A percentile compares a stretch with the other conserved stretches of the same genome.
These are phyloP conservation scores for Rhodosporidiobolus odoratus DNA, from an alignment of 768 basidiomycete genomes.

Conservation along the genomic window DNA sequence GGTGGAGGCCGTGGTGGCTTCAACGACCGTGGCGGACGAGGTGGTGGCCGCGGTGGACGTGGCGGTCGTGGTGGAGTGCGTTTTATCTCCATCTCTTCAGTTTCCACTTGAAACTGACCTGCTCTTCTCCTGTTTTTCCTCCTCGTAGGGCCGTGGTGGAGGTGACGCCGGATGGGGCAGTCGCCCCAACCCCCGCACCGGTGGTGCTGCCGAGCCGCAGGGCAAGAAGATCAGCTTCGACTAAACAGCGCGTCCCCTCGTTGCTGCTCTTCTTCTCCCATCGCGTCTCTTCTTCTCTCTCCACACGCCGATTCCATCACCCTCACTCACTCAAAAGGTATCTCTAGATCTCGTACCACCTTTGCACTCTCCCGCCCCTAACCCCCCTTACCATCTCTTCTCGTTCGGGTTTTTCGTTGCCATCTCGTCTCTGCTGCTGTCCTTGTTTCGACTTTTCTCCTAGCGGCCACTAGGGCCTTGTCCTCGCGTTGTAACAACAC, in stretches of 20 bases:
- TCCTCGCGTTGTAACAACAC: no score
- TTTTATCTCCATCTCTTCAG: background rate
- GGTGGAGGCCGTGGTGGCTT: conserved; percentile 41
- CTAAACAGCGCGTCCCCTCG: conserved; percentile 2
- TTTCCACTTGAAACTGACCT: background rate
- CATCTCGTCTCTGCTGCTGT: no score
- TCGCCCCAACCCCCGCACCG: background rate
- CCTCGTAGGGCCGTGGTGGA: no score
- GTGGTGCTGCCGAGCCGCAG: background rate
- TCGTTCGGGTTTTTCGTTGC: no score
- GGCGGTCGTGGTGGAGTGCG: conserved; percentile 9
- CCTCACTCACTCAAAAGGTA: no score
- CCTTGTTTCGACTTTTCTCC: no score
- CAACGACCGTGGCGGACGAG: conserved; percentile 18
- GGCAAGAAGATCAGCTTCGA: conserved; percentile 60
- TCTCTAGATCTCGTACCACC: no score
- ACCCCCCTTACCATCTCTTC: no score
- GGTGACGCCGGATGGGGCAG: background rate
- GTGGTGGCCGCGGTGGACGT: conserved; percentile 18
- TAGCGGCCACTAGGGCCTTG: no score
- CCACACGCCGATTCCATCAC: background rate
- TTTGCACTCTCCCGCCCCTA: no score
- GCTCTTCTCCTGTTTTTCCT: background rate
- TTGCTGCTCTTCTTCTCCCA: background rate
- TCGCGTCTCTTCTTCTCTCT: background rate